These are phyloP conservation scores for Penicillium occitanis DNA, from an alignment of 2,329 filamentous ascomycete genomes.

Conservation along the genomic window DNA sequence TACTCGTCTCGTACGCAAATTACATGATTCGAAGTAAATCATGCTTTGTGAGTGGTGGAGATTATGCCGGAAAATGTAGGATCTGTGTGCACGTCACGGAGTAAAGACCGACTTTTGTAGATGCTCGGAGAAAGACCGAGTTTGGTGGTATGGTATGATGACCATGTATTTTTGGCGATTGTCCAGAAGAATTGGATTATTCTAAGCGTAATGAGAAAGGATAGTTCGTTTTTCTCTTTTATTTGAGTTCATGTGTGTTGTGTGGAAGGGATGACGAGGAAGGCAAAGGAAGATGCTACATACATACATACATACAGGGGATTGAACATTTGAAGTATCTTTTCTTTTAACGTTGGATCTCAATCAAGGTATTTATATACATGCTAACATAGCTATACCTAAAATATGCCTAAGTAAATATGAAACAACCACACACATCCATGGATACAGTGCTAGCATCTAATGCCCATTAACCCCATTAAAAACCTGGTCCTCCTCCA, in stretches of 20 bases:
- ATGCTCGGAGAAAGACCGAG: conserved; percentile 15
- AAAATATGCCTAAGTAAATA: background rate
- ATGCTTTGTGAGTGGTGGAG: conserved; percentile 5
- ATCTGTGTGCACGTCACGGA: background rate
- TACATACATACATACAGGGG: background rate
- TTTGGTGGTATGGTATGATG: background rate
- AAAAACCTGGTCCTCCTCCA: conserved; percentile 4
- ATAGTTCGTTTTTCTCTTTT: background rate
- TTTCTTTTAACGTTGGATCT: background rate
- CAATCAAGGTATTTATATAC: background rate
- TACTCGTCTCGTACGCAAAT: background rate
- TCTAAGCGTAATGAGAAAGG: too few relatives aligned
- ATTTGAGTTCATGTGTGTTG: background rate
- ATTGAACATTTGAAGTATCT: background rate
- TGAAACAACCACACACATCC: too few relatives aligned
- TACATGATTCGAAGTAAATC: background rate
- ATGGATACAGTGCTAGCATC: background rate
- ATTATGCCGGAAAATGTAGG: background rate
- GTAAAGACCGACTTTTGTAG: conserved; percentile 10
- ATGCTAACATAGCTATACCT: background rate
- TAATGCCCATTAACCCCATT: background rate
- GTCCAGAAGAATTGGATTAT: background rate
- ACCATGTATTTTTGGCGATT: background rate
- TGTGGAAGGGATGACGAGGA: background rate
- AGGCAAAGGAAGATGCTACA: background rate